Conservation (phyloP, 345 rosid species). For the Salix koriyanagi region DNA sequence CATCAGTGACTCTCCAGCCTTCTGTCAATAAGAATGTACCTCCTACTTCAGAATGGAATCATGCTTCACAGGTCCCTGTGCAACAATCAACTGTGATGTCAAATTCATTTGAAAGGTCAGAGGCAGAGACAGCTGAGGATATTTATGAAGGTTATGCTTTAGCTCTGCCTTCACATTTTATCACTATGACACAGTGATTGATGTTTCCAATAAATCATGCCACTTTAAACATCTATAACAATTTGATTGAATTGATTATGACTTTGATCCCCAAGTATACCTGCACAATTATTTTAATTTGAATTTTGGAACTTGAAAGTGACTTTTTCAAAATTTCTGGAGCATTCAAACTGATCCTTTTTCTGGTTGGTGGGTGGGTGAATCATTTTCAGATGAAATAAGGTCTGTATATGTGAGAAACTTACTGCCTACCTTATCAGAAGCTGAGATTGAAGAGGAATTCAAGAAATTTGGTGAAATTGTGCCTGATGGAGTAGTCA, state of each 20-base stretch:
- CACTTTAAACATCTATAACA: not conserved
- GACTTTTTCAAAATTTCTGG: not conserved
- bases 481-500: conserved; percentile 56
- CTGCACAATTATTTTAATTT: too few relatives aligned
- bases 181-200: not conserved
- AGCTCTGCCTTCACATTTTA: not conserved
- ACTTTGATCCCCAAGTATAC: too few relatives aligned
- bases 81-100: conserved; percentile 27
- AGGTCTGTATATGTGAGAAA: conserved; percentile 66
- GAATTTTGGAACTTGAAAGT: not conserved
- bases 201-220: not conserved
- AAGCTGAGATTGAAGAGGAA: conserved; percentile 66
- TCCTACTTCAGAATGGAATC: conserved; percentile 43
- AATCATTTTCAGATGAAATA: conserved; percentile 44
- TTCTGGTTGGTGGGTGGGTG: not conserved
- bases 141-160: conserved; percentile 37
- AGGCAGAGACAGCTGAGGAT: conserved; percentile 43
- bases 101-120: conserved; percentile 37
- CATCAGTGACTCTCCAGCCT: conserved; percentile 33
- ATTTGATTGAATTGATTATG: not conserved
- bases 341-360: not conserved
- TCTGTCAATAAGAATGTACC: conserved; percentile 30
- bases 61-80: conserved; percentile 28
- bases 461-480: conserved; percentile 59
- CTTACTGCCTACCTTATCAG: conserved; percentile 47